Evolutionary conservation across 257 asterid species (phyloP).

Genomic region (Datura wrightii): DNA sequence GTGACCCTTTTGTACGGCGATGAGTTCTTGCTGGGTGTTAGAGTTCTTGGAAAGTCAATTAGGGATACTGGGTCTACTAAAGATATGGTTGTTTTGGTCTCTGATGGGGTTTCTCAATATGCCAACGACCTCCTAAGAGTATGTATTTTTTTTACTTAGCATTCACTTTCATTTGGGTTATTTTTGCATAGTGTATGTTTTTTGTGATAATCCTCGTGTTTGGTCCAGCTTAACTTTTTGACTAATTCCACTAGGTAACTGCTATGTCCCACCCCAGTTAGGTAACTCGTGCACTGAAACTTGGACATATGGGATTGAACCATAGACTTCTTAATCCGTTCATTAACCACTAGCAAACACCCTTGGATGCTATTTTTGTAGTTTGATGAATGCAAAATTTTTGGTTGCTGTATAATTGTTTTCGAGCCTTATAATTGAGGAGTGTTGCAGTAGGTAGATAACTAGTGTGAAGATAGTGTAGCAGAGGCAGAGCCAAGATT

Average conservation of each 20-base stretch:
- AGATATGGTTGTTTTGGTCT: slow-evolving; percentile 92
- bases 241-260: not conserved
- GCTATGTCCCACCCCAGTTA: not conserved
- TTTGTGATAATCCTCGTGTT: not conserved
- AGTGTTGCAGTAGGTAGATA: not conserved
- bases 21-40: slow-evolving; percentile 86
- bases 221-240: not conserved
- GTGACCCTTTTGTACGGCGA: slow-evolving; percentile 95
- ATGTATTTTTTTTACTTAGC: not conserved
- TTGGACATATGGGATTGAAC: not conserved
- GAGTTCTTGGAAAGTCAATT: slow-evolving; percentile 94
- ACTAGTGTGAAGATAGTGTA: slow-evolving; percentile 7
- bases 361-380: not conserved
- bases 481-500: not conserved
- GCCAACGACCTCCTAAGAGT: slow-evolving; percentile 77
- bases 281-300: not conserved
- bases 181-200: not conserved
- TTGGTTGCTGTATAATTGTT: not conserved
- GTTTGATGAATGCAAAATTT: not conserved
- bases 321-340: not conserved
- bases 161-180: not conserved
- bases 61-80: slow-evolving; percentile 84
- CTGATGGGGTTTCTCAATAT: slow-evolving; percentile 88
- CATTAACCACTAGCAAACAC: not conserved
- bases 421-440: not conserved